Conservation (phyloP, 1,284 basidiomycete genomes). For the Volvariella surrecta region DNA sequence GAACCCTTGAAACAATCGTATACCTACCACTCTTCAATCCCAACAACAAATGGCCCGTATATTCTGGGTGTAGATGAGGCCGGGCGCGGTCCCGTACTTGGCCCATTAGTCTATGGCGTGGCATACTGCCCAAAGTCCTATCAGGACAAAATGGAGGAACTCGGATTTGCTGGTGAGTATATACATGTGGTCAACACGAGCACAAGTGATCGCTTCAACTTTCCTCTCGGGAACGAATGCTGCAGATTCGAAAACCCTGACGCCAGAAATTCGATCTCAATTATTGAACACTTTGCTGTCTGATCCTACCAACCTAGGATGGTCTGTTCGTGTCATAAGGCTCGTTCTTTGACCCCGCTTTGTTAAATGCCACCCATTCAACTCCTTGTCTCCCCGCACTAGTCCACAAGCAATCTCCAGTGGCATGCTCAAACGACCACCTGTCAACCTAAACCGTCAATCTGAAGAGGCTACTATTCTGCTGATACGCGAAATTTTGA, state of each 20-base stretch:
- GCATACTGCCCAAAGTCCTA: constrained; percentile 87
- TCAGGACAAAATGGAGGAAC: constrained; percentile 61
- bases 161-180: constrained; percentile 81
- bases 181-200: not conserved
- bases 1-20: constrained; percentile 66
- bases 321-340: constrained; percentile 81
- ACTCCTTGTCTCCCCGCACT: not conserved
- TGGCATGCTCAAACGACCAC: constrained; percentile 83
- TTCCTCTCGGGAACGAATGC: too few relatives aligned
- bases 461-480: constrained; percentile 88
- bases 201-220: not conserved
- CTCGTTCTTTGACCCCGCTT: too few relatives aligned
- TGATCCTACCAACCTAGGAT: constrained; percentile 63
- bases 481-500: constrained; percentile 78
- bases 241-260: constrained; percentile 90
- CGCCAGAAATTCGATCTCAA: constrained; percentile 57
- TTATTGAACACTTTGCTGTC: constrained; percentile 57
- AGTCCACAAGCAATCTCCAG: constrained; percentile 88
- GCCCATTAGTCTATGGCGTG: constrained; percentile 92
- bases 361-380: not conserved
- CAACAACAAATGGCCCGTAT: constrained; percentile 60
- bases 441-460: constrained; percentile 88
- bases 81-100: constrained; percentile 89
- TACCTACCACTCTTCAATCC: constrained; percentile 71
- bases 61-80: constrained; percentile 97